Percentiles rank a stretch among this genome's conserved stretches.
These are phyloP conservation scores for Quercus ilex DNA, from an alignment of 306 rosid genomes.

Conservation along the genomic window DNA sequence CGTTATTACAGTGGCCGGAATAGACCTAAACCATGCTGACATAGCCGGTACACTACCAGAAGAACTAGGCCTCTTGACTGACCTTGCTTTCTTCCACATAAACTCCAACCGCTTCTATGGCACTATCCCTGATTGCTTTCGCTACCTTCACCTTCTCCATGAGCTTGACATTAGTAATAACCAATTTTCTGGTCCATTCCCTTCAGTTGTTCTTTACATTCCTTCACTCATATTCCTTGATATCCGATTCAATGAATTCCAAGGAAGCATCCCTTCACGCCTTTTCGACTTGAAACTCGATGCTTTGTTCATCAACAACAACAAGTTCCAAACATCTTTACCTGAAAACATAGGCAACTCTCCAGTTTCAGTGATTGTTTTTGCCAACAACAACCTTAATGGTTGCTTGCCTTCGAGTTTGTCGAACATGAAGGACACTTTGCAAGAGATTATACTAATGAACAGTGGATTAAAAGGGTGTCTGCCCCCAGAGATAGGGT, in stretches of 20 bases:
- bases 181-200: conserved; percentile 63
- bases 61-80: conserved; percentile 70
- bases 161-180: conserved; percentile 84
- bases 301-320: conserved; percentile 75
- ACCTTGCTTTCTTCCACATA: conserved; percentile 68
- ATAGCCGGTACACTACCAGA: conserved; percentile 63
- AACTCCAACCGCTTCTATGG: conserved; percentile 82
- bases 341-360: conserved; percentile 58
- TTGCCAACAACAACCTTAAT: conserved; percentile 60
- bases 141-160: conserved; percentile 39
- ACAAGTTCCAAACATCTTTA: conserved; percentile 48
- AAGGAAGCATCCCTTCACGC: conserved; percentile 49
- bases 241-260: conserved; percentile 60
- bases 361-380: conserved; percentile 61
- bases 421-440: conserved; percentile 52
- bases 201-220: conserved; percentile 43
- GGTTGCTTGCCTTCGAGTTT: conserved; percentile 66
- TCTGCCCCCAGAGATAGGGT: conserved; percentile 57
- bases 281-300: conserved; percentile 69
- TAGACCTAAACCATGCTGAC: conserved; percentile 76
- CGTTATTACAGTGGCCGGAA: conserved; percentile 69
- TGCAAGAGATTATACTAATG: conserved; percentile 55
- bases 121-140: conserved; percentile 44
- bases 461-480: conserved; percentile 74
- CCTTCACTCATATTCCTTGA: conserved; percentile 53